phyloP scores from a whole-genome alignment of 2,329 filamentous ascomycete species.

The Cercospora sojina region DNA sequence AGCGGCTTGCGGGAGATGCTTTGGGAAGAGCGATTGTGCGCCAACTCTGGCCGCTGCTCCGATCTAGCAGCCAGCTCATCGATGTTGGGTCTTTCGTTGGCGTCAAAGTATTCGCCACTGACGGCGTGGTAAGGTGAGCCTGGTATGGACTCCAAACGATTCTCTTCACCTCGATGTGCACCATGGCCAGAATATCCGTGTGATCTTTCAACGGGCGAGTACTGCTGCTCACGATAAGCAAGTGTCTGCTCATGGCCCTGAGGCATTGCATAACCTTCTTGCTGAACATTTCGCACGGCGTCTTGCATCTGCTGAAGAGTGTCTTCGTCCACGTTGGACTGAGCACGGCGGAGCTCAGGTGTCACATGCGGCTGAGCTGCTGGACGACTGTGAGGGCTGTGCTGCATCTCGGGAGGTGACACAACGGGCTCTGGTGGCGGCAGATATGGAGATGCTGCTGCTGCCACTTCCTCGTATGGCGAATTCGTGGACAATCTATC shows the following conservation, averaged over 20 bases:
- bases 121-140: constrained; percentile 44
- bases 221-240: constrained; percentile 34
- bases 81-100: constrained; percentile 20
- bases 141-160: constrained; percentile 48
- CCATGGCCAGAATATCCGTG: constrained; percentile 26
- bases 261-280: constrained; percentile 16
- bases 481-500: constrained; percentile 47
- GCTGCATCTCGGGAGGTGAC: constrained; percentile 74
- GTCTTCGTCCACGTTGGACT: constrained; percentile 76
- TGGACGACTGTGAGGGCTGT: constrained; percentile 70
- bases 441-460: constrained; percentile 35
- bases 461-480: constrained; percentile 51
- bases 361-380: constrained; percentile 69
- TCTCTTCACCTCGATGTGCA: constrained; percentile 32
- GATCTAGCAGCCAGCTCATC: constrained; percentile 18
- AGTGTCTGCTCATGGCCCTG: constrained; percentile 16
- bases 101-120: constrained; percentile 36
- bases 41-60: constrained; percentile 32
- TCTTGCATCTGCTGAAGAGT: constrained; percentile 79
- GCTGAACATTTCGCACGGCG: constrained; percentile 49
- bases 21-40: constrained; percentile 29
- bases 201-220: constrained; percentile 40
- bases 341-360: constrained; percentile 74
- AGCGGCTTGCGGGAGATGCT: constrained; percentile 36
- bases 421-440: constrained; percentile 70